phyloP scores from a whole-genome alignment of 208 protist species.

The Leishmania aethiopica region DNA sequence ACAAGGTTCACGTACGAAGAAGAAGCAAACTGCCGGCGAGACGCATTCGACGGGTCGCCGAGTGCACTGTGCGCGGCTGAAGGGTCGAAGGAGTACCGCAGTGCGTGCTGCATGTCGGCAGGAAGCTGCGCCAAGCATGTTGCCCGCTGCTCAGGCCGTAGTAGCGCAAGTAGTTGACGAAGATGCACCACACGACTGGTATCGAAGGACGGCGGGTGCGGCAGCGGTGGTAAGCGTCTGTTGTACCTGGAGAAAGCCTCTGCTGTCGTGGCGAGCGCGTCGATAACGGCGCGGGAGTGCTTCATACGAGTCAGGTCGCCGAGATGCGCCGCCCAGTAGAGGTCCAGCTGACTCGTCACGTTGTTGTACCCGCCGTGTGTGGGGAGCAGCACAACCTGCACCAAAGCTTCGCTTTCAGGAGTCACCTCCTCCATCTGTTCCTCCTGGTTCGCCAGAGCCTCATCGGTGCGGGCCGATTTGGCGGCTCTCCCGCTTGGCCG shows the following conservation, averaged over 20 bases:
- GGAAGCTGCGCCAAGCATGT: conserved; percentile 11
- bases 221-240: conserved; percentile 54
- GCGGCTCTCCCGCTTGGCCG: background rate
- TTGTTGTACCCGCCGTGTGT: conserved; percentile 85
- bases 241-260: conserved; percentile 46
- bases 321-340: conserved; percentile 70
- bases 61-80: conserved; percentile 1
- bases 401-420: background rate
- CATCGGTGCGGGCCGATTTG: background rate
- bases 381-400: conserved; percentile 66
- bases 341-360: conserved; percentile 75
- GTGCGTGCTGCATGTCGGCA: conserved; percentile 10
- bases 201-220: conserved; percentile 54
- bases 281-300: conserved; percentile 56
- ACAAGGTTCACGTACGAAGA: conserved; percentile 42
- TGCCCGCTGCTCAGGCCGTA: background rate
- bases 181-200: conserved; percentile 53
- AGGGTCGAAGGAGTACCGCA: conserved; percentile 16
- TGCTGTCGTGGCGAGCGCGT: conserved; percentile 32
- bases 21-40: background rate
- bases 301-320: conserved; percentile 60
- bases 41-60: background rate
- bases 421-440: background rate
- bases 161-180: conserved; percentile 20
- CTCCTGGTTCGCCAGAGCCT: background rate